Conservation (phyloP, 441 rosid species). For the Adansonia rubrostipa region DNA sequence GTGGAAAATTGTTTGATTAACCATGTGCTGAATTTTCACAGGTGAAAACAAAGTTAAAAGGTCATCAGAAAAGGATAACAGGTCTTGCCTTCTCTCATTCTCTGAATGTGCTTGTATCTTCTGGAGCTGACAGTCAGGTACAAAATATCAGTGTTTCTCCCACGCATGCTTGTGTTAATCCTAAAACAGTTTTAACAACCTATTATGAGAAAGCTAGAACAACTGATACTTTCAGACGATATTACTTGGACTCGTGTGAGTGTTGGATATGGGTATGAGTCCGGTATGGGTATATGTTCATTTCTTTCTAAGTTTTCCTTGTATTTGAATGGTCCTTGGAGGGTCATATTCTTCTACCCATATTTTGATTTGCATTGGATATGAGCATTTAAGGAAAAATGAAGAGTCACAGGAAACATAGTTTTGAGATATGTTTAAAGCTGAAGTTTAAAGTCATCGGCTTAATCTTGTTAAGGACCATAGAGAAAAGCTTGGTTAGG, state of each 20-base stretch:
- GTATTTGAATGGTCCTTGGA: no score
- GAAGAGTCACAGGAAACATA: no score
- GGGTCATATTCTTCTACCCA: no score
- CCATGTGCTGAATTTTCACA: slow-evolving; percentile 30
- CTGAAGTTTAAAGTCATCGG: slow-evolving; percentile 1
- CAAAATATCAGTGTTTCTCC: slow-evolving; percentile 20
- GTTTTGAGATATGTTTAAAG: neutral
- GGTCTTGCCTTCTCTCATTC: slow-evolving; percentile 79
- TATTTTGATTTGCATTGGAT: no score
- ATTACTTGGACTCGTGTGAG: no score
- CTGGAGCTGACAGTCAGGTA: slow-evolving; percentile 87
- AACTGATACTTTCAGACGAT: neutral
- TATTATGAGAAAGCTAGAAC: slow-evolving; percentile 10
- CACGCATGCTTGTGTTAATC: neutral
- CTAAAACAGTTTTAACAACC: slow-evolving; percentile 1
- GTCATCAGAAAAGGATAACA: slow-evolving; percentile 81
- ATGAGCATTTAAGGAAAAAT: no score
- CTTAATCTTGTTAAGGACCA: neutral
- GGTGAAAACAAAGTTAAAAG: slow-evolving; percentile 76
- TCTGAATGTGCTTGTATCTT: slow-evolving; percentile 69
- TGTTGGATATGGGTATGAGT: no score
- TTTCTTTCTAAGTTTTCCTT: no score
- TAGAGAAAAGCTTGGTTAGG: slow-evolving; percentile 12
- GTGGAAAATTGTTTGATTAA: slow-evolving; percentile 15
- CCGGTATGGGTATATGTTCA: no score